Conservation (phyloP, 257 asterid species). For the Solanum dulcamara region DNA sequence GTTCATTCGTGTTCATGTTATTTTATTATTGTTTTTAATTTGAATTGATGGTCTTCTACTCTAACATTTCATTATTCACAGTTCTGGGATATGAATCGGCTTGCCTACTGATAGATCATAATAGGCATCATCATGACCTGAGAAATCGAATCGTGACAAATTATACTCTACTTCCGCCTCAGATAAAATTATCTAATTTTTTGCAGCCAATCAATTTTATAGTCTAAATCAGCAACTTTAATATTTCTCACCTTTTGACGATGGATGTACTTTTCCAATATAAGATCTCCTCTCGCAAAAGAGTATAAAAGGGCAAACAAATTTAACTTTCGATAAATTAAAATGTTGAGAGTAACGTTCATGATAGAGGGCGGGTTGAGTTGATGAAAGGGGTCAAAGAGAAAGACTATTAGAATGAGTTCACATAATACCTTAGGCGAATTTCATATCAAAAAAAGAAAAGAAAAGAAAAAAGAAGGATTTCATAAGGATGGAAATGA, state of each 20-base stretch:
- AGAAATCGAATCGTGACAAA: too few species aligned
- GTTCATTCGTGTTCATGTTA: too few species aligned
- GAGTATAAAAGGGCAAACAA: neutral
- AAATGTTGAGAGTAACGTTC: neutral
- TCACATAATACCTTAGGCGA: neutral
- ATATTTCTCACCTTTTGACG: neutral
- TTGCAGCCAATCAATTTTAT: neutral
- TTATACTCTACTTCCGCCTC: neutral
- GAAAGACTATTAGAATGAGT: neutral
- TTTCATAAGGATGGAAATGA: neutral
- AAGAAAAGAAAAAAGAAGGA: neutral
- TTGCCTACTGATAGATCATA: too few species aligned
- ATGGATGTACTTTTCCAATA: neutral
- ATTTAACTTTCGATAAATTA: neutral
- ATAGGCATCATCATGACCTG: too few species aligned
- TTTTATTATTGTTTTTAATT: too few species aligned
- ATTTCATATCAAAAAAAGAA: too few species aligned
- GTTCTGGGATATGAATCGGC: too few species aligned
- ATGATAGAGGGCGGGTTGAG: neutral
- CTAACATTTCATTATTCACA: too few species aligned
- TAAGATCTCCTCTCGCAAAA: neutral
- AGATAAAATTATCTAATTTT: neutral
- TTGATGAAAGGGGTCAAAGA: neutral
- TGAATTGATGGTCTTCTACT: too few species aligned
- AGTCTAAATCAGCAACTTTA: neutral